phyloP scores from a whole-genome alignment of 768 basidiomycete genomes.

The Cyclocybe cylindracea region DNA sequence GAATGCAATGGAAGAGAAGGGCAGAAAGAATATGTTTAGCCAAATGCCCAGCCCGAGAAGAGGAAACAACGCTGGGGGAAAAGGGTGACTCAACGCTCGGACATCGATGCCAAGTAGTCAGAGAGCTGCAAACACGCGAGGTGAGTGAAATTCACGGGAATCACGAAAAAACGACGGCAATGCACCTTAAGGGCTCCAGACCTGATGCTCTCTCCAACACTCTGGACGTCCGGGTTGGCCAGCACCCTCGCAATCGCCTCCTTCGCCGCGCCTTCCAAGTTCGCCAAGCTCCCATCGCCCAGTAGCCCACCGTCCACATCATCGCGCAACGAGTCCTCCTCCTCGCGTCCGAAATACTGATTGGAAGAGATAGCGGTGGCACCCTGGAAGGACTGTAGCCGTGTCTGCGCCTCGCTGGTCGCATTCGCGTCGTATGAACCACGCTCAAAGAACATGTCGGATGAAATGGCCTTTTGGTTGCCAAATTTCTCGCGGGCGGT shows the following conservation, averaged over 20 bases:
- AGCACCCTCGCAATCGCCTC: slow-evolving; percentile 76
- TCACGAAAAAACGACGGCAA: slow-evolving; percentile 4
- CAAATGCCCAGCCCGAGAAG: not conserved
- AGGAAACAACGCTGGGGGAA: not conserved
- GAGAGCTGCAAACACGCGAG: slow-evolving; percentile 41
- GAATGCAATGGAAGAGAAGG: no score
- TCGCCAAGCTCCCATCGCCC: slow-evolving; percentile 62
- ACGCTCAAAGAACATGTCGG: slow-evolving; percentile 96
- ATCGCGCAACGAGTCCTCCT: slow-evolving; percentile 66
- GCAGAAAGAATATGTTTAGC: not conserved
- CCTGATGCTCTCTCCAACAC: slow-evolving; percentile 76
- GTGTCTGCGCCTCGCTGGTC: slow-evolving; percentile 73
- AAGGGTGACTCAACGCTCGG: slow-evolving; percentile 35
- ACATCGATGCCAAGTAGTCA: slow-evolving; percentile 73
- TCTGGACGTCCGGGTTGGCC: slow-evolving; percentile 87
- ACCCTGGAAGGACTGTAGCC: slow-evolving; percentile 85
- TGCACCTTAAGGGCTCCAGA: slow-evolving; percentile 79
- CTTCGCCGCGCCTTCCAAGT: slow-evolving; percentile 61
- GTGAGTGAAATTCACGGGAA: not conserved
- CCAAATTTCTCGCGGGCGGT: slow-evolving; percentile 92
- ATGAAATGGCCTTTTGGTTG: slow-evolving; percentile 92
- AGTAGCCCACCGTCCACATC: slow-evolving; percentile 34
- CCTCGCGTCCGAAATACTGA: slow-evolving; percentile 94
- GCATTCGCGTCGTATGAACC: slow-evolving; percentile 80
- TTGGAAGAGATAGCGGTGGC: slow-evolving; percentile 93